Evolutionary conservation across 2,329 filamentous ascomycete genomes (phyloP).

Genomic region (Pseudocercospora vitis): DNA sequence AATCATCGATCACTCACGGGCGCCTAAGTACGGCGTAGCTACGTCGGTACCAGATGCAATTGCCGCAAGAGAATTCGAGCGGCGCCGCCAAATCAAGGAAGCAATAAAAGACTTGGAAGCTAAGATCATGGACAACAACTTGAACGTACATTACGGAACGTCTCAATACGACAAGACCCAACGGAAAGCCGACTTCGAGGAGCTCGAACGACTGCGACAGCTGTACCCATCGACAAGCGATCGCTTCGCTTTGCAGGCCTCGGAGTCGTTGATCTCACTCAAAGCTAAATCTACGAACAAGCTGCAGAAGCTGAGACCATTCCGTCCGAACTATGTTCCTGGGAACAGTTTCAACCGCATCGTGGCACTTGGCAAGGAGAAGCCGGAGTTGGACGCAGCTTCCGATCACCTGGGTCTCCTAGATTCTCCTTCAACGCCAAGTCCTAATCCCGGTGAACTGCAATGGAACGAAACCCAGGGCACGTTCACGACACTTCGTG

Average conservation of each 20-base stretch:
- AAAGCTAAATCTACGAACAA: slow-evolving; percentile 6
- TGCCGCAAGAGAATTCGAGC: slow-evolving; percentile 3
- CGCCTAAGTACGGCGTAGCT: background rate
- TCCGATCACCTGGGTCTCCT: slow-evolving; percentile 17
- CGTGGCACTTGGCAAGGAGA: slow-evolving; percentile 10
- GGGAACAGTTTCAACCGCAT: slow-evolving; percentile 13
- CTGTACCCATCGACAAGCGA: slow-evolving; percentile 12
- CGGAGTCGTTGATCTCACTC: slow-evolving; percentile 8
- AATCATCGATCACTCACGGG: background rate
- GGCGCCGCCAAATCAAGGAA: slow-evolving; percentile 4
- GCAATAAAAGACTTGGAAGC: slow-evolving; percentile 7
- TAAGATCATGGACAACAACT: slow-evolving; percentile 14
- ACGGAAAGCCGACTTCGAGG: slow-evolving; percentile 17
- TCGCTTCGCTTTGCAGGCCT: slow-evolving; percentile 12
- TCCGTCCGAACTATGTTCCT: slow-evolving; percentile 14
- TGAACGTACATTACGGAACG: background rate
- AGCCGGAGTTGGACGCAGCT: slow-evolving; percentile 11
- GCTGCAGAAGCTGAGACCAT: slow-evolving; percentile 14
- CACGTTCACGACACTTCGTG: slow-evolving; percentile 24
- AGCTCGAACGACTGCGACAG: slow-evolving; percentile 13
- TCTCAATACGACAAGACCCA: slow-evolving; percentile 7
- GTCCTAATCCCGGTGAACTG: slow-evolving; percentile 9
- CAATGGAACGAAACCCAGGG: slow-evolving; percentile 20
- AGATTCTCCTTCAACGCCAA: slow-evolving; percentile 7
- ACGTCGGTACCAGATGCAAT: background rate